Evolutionary conservation across 1,284 basidiomycete genomes (phyloP), one percentile per base, ranked within the genome.

Genomic region (Rhodotorula mucilaginosa): DNA sequence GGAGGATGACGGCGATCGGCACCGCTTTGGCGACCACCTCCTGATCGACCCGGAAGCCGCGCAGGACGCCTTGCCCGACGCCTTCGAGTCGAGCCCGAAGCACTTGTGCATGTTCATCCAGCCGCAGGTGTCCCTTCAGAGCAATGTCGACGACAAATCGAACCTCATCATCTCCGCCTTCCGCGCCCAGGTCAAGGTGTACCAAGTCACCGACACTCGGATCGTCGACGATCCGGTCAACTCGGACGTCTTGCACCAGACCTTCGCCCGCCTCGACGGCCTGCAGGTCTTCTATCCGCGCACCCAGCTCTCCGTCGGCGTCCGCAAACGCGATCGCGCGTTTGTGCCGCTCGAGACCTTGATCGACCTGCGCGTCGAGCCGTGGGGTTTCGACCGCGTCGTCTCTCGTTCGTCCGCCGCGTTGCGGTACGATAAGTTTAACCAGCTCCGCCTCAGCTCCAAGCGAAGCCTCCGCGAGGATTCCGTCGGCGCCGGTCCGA

Each of bases 361-460:
- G 65, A 87, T 95, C 70, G 93, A 96, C 81, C 85, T 89, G 62
- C 86, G 89, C 60, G 91, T 90, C 79, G 90, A 94, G 81, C 90
- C 88, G 70, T 85, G 85, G 65, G 88, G 89, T 66, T 95, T 95
- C 80, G 92, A 96, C 78, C 89, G 94, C 1, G 86, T 99, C 58
- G 90, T 97, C 3, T 90, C 92, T 13, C 91, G 93, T 80, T 93
- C 94, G 0, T 89, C 93, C 75, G 92, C 92, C 6, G 88, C 86
- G 2, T 86, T 97, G 75, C 88, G 90, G 66, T 92, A 95, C 80
- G 96, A 99, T 84, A 93, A 92, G 80, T 97, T 97, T 84, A 98
- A 99, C 81, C 88, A 90, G 60, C 85, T 96, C 18, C 88, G 93
- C 44, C 83, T 97, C 63, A 88, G 90, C 57, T 92, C 69, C 16